Conservation (phyloP, 1,284 basidiomycete genomes). For the Bondarzewia mesenterica region DNA sequence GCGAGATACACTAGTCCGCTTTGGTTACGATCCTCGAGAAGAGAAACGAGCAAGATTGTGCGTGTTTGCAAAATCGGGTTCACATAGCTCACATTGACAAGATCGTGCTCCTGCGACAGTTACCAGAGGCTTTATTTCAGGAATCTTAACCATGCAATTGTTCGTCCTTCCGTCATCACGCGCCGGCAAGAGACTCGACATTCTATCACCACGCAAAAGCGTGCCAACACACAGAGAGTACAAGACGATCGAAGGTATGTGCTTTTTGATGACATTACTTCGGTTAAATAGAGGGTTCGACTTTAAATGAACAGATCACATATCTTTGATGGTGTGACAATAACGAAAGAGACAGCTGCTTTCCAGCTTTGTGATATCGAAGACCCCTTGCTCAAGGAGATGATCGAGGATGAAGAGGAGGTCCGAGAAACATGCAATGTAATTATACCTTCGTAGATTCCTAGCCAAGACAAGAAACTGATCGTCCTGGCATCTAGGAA, state of each 20-base stretch:
- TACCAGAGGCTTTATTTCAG: slow-evolving; percentile 83
- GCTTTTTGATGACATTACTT: neutral
- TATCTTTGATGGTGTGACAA: slow-evolving; percentile 80
- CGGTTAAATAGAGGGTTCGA: neutral
- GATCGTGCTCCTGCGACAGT: slow-evolving; percentile 58
- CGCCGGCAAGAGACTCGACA: slow-evolving; percentile 49
- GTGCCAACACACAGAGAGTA: slow-evolving; percentile 15
- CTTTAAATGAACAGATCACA: slow-evolving; percentile 40
- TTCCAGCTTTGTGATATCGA: slow-evolving; percentile 91
- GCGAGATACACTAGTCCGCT: slow-evolving; percentile 82
- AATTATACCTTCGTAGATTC: slow-evolving; percentile 19
- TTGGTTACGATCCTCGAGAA: slow-evolving; percentile 84
- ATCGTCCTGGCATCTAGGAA: slow-evolving; percentile 38
- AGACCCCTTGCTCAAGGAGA: slow-evolving; percentile 72
- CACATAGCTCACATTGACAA: too few relatives aligned
- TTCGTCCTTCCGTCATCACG: slow-evolving; percentile 59
- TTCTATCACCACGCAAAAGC: slow-evolving; percentile 19
- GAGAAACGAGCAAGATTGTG: slow-evolving; percentile 71
- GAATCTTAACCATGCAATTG: slow-evolving; percentile 72
- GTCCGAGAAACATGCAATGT: slow-evolving; percentile 69
- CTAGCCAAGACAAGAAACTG: too few relatives aligned
- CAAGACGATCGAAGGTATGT: slow-evolving; percentile 20
- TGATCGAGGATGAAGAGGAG: slow-evolving; percentile 69
- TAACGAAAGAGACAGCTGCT: slow-evolving; percentile 78
- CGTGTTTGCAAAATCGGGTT: too few relatives aligned